Evolutionary conservation across 2,329 filamentous ascomycete genomes (phyloP), one percentile per base, ranked within the genome.

Genomic region (Amauroascus verrucosus): DNA sequence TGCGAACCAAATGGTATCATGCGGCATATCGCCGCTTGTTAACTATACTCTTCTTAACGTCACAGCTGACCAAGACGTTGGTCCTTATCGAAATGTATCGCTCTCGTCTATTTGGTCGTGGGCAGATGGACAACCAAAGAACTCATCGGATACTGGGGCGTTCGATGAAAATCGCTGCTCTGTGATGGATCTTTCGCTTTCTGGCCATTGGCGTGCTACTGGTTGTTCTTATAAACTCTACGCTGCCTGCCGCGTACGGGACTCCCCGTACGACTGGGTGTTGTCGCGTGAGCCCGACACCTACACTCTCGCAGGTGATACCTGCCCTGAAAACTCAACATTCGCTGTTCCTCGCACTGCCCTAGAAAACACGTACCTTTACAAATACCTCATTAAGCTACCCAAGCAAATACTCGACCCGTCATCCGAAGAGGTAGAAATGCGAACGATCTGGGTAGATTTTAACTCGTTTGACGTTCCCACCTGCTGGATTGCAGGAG

Each of bases 311-410:
- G 71, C 73, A 2, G 65, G 68, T 1, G 57, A 71, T 1, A 65
- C 69, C 4, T 86, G 83, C 63, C 73, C 73, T 0, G 53, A 66
- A 1, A 67, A 70, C 18, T 73, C 72, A n/a, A 63, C 53, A 1
- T 84, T 85, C 60, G 70, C 73, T 28, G 74, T 77, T 1, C 82
- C 83, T 0, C 75, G 79, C 35, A 84, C 80, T 0, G 75, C 78
- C 1, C 72, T 85, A 1, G 83, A 86, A 62, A 85, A 84, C 58
- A 69, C 69, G 1, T 81, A 83, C 61, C 70, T 85, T 0, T 69
- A 76, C 51, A 63, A 67, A n/a, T 66, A 72, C 24, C 30, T 70
- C 61, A 53, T 69, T 57, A 54, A 66, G 57, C 59, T 65, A 55
- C 63, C 57, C 56, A 62, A 40, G 56, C 16, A 24, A 16, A 14